These are phyloP conservation scores for Cadophora luteo-olivacea DNA, from an alignment of 2,329 filamentous ascomycete genomes.

Conservation along the genomic window DNA sequence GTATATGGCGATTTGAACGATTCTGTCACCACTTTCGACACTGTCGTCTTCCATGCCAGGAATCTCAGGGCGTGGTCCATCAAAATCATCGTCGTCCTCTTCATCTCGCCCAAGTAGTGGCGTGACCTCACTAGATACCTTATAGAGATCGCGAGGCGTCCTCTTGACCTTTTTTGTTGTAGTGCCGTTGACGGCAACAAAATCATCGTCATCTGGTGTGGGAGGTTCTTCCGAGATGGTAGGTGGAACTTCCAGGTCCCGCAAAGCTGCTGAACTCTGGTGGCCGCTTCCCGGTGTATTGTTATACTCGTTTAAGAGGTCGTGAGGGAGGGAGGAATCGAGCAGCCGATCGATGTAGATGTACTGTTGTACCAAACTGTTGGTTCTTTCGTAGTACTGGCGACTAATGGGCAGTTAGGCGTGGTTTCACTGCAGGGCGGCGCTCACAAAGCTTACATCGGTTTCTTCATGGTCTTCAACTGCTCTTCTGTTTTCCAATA, in stretches of 20 bases:
- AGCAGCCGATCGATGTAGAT: conserved; percentile 90
- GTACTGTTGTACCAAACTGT: conserved; percentile 89
- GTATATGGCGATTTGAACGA: conserved; percentile 89
- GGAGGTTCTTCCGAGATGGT: conserved; percentile 77
- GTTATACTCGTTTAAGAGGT: conserved; percentile 89
- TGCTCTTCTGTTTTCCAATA: conserved; percentile 87
- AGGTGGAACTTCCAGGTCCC: conserved; percentile 69
- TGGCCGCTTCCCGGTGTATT: conserved; percentile 46
- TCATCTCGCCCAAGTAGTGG: conserved; percentile 56
- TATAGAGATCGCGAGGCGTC: conserved; percentile 87
- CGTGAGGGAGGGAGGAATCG: conserved; percentile 90
- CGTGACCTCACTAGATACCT: conserved; percentile 67
- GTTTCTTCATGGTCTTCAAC: conserved; percentile 72
- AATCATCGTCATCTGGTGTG: conserved; percentile 37
- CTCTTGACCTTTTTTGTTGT: conserved; percentile 67
- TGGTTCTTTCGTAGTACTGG: conserved; percentile 87
- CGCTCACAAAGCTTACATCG: conserved; percentile 59
- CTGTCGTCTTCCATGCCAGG: conserved; percentile 76
- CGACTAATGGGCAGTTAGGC: conserved; percentile 55
- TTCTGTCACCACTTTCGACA: conserved; percentile 73
- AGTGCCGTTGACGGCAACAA: conserved; percentile 40
- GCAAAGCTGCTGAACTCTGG: conserved; percentile 42
- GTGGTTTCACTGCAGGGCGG: conserved; percentile 22
- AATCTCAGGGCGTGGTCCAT: conserved; percentile 60
- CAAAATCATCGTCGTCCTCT: conserved; percentile 53